These are phyloP conservation scores for Aspergillus wentii DNA, from an alignment of 495 filamentous ascomycete species.

Conservation along the genomic window DNA sequence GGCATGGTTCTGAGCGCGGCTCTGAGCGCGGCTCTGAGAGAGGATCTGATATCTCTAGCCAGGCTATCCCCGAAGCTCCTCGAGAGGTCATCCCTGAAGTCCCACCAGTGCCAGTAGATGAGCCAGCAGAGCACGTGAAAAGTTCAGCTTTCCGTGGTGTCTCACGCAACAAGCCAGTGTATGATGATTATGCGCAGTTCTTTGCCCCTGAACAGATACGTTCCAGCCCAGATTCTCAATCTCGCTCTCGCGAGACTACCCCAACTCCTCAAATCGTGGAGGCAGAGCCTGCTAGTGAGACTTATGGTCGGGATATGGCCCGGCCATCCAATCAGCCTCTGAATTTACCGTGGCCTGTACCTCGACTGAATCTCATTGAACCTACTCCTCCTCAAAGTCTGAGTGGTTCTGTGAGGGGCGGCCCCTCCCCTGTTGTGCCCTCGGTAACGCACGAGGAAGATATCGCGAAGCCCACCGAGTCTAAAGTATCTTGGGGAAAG, in stretches of 20 bases:
- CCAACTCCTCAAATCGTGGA: conserved; percentile 30
- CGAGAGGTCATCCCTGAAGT: conserved; percentile 9
- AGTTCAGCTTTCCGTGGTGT: conserved; percentile 19
- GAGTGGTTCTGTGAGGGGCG: conserved; percentile 34
- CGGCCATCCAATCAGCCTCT: too few relatives aligned
- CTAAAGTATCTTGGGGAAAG: conserved; percentile 57
- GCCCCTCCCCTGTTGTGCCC: conserved; percentile 22
- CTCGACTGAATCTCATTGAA: conserved; percentile 41
- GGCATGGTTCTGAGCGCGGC: too few relatives aligned
- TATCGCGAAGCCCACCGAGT: conserved; percentile 39
- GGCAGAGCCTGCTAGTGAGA: conserved; percentile 27
- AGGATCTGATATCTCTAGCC: conserved; percentile 13
- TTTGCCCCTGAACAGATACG: conserved; percentile 37
- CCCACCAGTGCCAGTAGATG: too few relatives aligned
- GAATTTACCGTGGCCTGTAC: conserved; percentile 45
- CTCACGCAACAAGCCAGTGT: conserved; percentile 22
- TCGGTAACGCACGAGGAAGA: too few relatives aligned
- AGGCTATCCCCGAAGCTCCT: conserved; percentile 12
- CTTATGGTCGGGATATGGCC: too few relatives aligned
- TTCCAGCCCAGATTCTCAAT: conserved; percentile 18
- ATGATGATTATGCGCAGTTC: conserved; percentile 41
- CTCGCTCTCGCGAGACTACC: conserved; percentile 11
- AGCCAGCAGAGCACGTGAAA: conserved; percentile 16
- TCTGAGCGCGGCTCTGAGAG: too few relatives aligned
- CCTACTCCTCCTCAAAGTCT: conserved; percentile 47